These are phyloP conservation scores for Alternaria atra DNA, from an alignment of 2,329 filamentous ascomycete species.

Conservation along the genomic window DNA sequence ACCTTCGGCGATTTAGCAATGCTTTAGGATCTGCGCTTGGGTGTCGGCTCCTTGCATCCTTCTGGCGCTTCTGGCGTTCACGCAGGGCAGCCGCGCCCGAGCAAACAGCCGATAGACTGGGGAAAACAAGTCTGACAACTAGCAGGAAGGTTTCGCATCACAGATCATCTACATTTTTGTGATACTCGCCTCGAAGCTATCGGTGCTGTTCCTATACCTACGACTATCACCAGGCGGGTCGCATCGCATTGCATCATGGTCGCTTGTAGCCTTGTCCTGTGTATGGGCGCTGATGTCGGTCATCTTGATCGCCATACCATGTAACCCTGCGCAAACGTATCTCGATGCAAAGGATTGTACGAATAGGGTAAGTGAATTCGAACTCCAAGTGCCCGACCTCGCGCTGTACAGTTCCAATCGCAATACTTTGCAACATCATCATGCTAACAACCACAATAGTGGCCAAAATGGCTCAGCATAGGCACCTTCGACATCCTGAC, in stretches of 20 bases:
- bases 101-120: background rate
- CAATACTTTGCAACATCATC: background rate
- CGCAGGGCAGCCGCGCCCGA: conserved; percentile 4
- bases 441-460: conserved; percentile 24
- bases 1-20: background rate
- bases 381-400: background rate
- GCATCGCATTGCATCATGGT: conserved; percentile 33
- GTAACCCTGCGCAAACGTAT: conserved; percentile 34
- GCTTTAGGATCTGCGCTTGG: conserved; percentile 13
- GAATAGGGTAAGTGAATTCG: conserved; percentile 29
- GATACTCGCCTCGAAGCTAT: conserved; percentile 40
- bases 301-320: conserved; percentile 37
- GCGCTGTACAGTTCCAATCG: background rate
- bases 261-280: conserved; percentile 26
- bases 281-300: conserved; percentile 37
- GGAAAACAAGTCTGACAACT: conserved; percentile 21
- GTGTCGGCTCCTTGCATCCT: conserved; percentile 20
- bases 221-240: conserved; percentile 35
- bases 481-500: conserved; percentile 39
- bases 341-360: conserved; percentile 24
- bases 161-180: conserved; percentile 44
- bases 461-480: conserved; percentile 42
- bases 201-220: conserved; percentile 40
- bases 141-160: conserved; percentile 40
- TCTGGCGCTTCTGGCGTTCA: conserved; percentile 1